Percentiles rank a stretch among this genome's conserved stretches.
Evolutionary conservation across 352 stramenopile species (phyloP).

Genomic region (Pythium aquatile): DNA sequence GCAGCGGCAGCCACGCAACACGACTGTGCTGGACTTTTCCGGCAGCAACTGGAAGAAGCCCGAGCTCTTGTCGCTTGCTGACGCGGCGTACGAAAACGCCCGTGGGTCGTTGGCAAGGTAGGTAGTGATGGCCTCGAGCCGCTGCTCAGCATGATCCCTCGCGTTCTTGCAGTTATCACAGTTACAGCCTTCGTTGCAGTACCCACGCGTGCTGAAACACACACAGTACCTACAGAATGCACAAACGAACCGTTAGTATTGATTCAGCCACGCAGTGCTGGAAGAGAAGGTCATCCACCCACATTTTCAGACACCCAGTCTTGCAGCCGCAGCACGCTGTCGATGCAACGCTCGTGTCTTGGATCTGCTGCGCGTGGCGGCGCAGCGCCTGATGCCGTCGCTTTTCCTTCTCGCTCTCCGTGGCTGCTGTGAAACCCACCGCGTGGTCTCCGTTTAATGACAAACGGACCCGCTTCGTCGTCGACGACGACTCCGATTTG

Average conservation of each 20-base stretch:
- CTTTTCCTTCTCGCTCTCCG: slow-evolving; percentile 36
- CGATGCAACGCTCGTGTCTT: slow-evolving; percentile 67
- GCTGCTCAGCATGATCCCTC: slow-evolving; percentile 49
- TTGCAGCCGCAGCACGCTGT: slow-evolving; percentile 83
- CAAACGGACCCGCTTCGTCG: slow-evolving; percentile 13
- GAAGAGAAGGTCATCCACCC: neutral
- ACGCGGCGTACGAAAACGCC: slow-evolving; percentile 61
- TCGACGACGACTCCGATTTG: neutral
- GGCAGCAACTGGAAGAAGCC: slow-evolving; percentile 73
- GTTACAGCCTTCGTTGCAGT: slow-evolving; percentile 63
- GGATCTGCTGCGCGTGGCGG: slow-evolving; percentile 66
- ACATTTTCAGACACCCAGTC: slow-evolving; percentile 84
- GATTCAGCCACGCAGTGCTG: neutral
- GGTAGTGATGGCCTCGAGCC: slow-evolving; percentile 70
- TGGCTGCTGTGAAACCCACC: neutral
- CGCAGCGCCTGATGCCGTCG: slow-evolving; percentile 48
- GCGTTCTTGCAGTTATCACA: slow-evolving; percentile 80
- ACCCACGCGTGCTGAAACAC: slow-evolving; percentile 82
- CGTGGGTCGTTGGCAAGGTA: slow-evolving; percentile 76
- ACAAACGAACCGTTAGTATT: neutral
- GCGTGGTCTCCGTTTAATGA: neutral
- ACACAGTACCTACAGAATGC: slow-evolving; percentile 58
- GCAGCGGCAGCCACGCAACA: slow-evolving; percentile 92
- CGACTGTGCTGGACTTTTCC: slow-evolving; percentile 70
- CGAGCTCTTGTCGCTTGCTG: slow-evolving; percentile 31